Evolutionary conservation across 1,284 basidiomycete species (phyloP), one percentile per base, ranked within the genome.

Genomic region (Blastosporella zonata): DNA sequence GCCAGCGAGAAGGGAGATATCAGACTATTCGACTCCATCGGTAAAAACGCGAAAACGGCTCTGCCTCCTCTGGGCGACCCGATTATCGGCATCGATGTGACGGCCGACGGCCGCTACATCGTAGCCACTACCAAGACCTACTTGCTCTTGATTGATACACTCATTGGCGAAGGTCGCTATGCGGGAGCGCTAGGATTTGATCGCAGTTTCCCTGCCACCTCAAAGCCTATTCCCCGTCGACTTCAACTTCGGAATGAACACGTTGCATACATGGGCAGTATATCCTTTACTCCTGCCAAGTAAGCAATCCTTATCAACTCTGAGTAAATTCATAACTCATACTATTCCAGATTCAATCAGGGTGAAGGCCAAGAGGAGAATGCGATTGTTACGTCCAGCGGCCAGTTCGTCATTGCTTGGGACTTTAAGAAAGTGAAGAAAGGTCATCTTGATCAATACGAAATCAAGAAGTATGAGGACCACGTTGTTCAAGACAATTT

Each of bases 11-110:
- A 97, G 73, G 97, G 97, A 53, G 97, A 99, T 65, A 90, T 99
- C 55, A 80, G 96, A 39, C 73, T 99, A 45, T 99, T 96, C 61
- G 97, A 99, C 67, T 77, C 86, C 45, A 92, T 99, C 57, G 97
- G 97, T 40, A 99, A 98, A 81, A 99, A 94, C 61, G 97, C 97
- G 28, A 99, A 99, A 82, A 99, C 97, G 17, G 93, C 94, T n/a
- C 72, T 99, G 40, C 93, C 96, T 21, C 91, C 94, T 27, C 78
- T 98, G 22, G 95, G 97, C 22, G 94, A 97, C 68, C 93, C 96
- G 35, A 97, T 99, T 62, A 68, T 93, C 43, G 96, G 96, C 25
- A 81, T 99, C 42, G 97, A 99, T 68, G 93, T 94, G 6, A 95
- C 95, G 2, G 87, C 92, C 13, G 87, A 93, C 65, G 97, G 97